A percentile compares a stretch with the other conserved stretches of the same genome.
phyloP scores from a whole-genome alignment of 805 yeast genomes.

The Metschnikowia sp. region DNA sequence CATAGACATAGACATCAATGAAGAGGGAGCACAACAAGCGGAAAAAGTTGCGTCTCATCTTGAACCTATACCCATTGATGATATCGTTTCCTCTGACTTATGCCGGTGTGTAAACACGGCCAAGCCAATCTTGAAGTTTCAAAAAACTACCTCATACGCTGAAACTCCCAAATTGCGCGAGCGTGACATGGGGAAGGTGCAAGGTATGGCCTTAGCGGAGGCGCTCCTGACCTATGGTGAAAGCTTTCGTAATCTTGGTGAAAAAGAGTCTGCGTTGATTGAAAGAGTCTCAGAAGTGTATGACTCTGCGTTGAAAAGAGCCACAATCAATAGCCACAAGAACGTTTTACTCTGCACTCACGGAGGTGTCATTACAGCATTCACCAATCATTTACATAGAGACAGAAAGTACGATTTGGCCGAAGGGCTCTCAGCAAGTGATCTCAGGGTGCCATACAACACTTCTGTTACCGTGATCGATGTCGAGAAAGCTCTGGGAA shows the following conservation, averaged over 20 bases:
- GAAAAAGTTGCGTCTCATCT: conserved; percentile 46
- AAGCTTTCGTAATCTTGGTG: conserved; percentile 65
- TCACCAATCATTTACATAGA: conserved; percentile 48
- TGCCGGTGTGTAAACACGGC: conserved; percentile 61
- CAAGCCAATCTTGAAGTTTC: conserved; percentile 34
- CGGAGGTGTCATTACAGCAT: conserved; percentile 74
- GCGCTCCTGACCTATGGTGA: conserved; percentile 61
- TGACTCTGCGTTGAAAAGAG: conserved; percentile 37
- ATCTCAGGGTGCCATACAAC: conserved; percentile 62
- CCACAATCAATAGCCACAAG: conserved; percentile 28
- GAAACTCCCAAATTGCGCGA: conserved; percentile 50
- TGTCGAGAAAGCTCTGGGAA: conserved; percentile 36
- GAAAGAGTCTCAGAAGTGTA: conserved; percentile 49
- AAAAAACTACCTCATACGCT: conserved; percentile 24
- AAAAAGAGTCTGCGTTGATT: conserved; percentile 44
- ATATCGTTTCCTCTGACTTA: conserved; percentile 50
- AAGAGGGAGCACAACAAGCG: conserved; percentile 61
- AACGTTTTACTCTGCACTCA: conserved; percentile 69
- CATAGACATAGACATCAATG: conserved; percentile 59
- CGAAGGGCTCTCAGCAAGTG: conserved; percentile 35
- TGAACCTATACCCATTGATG: conserved; percentile 40
- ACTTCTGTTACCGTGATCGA: conserved; percentile 73
- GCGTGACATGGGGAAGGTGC: conserved; percentile 70
- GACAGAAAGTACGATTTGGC: conserved; percentile 37
- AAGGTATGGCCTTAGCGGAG: conserved; percentile 67